Base-by-base conservation (phyloP, 2,329 filamentous ascomycete species). In the Diaporthe sp. region DNA sequence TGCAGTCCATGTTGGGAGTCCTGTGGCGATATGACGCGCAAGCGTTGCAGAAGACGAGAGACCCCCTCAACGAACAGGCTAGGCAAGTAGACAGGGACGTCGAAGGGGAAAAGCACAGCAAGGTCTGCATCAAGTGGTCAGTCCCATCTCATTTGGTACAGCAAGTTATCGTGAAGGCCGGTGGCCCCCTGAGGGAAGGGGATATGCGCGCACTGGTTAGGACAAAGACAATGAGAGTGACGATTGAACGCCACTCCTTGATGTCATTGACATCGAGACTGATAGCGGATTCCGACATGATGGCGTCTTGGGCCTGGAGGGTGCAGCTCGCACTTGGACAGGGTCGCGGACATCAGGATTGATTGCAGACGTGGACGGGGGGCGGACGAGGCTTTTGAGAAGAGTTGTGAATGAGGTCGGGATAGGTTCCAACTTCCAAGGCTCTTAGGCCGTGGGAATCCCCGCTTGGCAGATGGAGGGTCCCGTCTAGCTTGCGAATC, bases 151-250 rank as follows among this genome's bases (percentile, higher is more conserved):
- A 33, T 68, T 68, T 22, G 4, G 33, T 17, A 33, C 61, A 22
- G 35, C 45, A 30, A 10, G 28, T 19, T 55, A 19, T n/a, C 8
- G 30, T 25, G 47, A n/a, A n/a, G n/a, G n/a, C n/a, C n/a, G n/a
- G n/a, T n/a, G n/a, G n/a, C n/a, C n/a, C 33, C 35, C 9, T 17
- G 28, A 15, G 15, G 25, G 19, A 4, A 42, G n/a, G 40, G 42
- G n/a, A 22, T 9, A 10, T 60, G 22, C 28, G 89, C 92, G 87
- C 84, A 94, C 92, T 95, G 6, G 92, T 92, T 54, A 93, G 57
- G 45, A 94, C 85, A 78, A 95, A 95, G 58, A 92, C 88, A 71
- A 95, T 83, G 45, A 95, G 86, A 0, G 92, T 94, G 73, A 94
- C 83, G 67, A 95, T 94, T 22, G 92, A 94, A 67, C 89, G 87